phyloP scores from a whole-genome alignment of 2,329 filamentous ascomycete genomes.

The Pseudodiploospora longispora region DNA sequence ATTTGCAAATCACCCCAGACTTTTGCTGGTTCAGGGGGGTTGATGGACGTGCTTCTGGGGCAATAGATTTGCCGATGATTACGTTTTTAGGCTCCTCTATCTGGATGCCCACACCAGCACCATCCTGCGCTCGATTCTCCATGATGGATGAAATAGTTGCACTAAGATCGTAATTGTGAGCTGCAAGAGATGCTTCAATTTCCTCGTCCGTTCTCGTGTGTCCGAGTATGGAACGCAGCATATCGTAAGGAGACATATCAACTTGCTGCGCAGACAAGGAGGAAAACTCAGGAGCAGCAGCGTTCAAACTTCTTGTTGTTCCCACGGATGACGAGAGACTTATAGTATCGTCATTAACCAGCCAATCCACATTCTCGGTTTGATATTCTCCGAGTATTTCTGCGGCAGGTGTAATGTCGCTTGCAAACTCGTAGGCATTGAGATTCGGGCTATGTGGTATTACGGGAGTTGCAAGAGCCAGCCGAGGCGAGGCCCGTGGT shows the following conservation, averaged over 20 bases:
- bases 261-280: constrained; percentile 54
- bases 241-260: constrained; percentile 97
- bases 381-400: constrained; percentile 89
- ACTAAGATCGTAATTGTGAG: constrained; percentile 87
- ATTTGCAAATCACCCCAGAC: constrained; percentile 90
- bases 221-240: constrained; percentile 88
- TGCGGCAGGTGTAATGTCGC: constrained; percentile 68
- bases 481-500: constrained; percentile 82
- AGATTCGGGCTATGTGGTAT: constrained; percentile 92
- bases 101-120: constrained; percentile 24
- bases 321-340: constrained; percentile 69
- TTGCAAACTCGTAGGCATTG: constrained; percentile 90
- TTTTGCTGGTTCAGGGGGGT: constrained; percentile 73
- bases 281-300: constrained; percentile 71
- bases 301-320: constrained; percentile 64
- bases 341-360: constrained; percentile 80
- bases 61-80: constrained; percentile 85
- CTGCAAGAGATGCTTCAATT: constrained; percentile 81
- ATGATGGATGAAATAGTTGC: constrained; percentile 86
- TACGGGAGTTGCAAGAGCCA: constrained; percentile 79
- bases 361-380: constrained; percentile 93
- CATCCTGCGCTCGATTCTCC: constrained; percentile 52
- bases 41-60: constrained; percentile 61
- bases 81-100: constrained; percentile 55
- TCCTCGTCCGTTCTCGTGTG: constrained; percentile 87